Evolutionary conservation across 139 green algal genomes (phyloP).

Genomic region (Nannochloris sp.): DNA sequence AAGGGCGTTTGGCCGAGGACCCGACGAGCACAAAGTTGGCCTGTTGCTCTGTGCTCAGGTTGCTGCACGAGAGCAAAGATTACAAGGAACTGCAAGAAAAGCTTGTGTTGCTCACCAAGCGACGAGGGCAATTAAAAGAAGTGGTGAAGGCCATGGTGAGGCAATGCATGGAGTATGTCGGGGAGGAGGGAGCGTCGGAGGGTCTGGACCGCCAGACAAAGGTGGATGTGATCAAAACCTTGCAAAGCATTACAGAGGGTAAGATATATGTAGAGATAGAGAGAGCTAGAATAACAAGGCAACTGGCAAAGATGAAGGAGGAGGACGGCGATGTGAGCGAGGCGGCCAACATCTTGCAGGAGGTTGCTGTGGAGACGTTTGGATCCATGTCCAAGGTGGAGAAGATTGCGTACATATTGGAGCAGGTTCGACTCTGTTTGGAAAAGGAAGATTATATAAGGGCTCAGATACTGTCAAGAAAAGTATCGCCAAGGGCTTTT

Average conservation of each 20-base stretch:
- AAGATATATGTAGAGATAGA: conserved; percentile 99
- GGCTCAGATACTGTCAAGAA: conserved; percentile 77
- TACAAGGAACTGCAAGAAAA: conserved; percentile 91
- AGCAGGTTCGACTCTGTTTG: conserved; percentile 85
- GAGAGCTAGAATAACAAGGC: conserved; percentile 78
- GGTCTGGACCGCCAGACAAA: conserved; percentile 34
- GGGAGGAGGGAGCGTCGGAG: conserved; percentile 51
- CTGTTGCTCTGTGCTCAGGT: conserved; percentile 76
- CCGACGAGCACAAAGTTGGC: conserved; percentile 60
- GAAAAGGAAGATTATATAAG: conserved; percentile 84
- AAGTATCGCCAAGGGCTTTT: conserved; percentile 88
- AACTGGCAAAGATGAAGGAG: conserved; percentile 83
- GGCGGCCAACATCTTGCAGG: conserved; percentile 92
- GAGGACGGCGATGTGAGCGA: conserved; percentile 83
- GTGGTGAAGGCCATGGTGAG: conserved; percentile 85
- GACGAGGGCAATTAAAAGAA: conserved; percentile 90
- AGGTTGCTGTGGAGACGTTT: conserved; percentile 97
- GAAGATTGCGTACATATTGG: conserved; percentile 98
- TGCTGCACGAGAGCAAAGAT: conserved; percentile 59
- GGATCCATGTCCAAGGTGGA: conserved; percentile 96
- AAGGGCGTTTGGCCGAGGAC: conserved; percentile 72
- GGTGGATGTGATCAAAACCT: conserved; percentile 87
- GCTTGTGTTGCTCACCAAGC: conserved; percentile 89
- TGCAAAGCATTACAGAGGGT: conserved; percentile 88
- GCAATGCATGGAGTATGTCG: conserved; percentile 80